Evolutionary conservation across 106 monocot species (phyloP).

Genomic region (Phalaenopsis equestris): DNA sequence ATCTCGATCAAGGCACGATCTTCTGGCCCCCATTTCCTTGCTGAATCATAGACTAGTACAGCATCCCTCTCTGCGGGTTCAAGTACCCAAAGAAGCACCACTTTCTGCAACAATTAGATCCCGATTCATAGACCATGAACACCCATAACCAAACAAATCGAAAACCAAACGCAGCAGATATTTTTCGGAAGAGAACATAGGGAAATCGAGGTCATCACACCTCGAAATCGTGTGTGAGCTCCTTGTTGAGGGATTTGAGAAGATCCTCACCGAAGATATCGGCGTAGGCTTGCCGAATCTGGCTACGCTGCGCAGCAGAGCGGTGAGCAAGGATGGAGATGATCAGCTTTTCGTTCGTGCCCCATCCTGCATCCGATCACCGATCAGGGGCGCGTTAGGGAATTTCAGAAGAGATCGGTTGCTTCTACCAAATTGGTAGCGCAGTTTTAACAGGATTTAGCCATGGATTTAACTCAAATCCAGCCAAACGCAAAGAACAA

Average conservation of each 20-base stretch:
- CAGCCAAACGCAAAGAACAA: no score
- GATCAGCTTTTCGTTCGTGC: conserved; percentile 72
- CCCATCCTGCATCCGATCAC: conserved; percentile 55
- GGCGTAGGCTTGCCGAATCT: conserved; percentile 52
- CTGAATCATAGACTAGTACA: conserved; percentile 51
- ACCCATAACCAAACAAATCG: background rate
- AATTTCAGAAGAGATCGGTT: background rate
- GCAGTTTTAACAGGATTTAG: background rate
- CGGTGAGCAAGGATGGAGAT: conserved; percentile 78
- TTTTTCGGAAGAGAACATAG: background rate
- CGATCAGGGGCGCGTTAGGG: background rate
- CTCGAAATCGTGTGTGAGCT: conserved; percentile 77
- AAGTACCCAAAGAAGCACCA: conserved; percentile 66
- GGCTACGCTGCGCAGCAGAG: conserved; percentile 41
- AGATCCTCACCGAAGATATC: conserved; percentile 63
- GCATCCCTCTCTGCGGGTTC: conserved; percentile 75
- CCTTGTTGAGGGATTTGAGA: conserved; percentile 61
- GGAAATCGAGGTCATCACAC: conserved; percentile 6
- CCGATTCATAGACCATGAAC: background rate
- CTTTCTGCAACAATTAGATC: conserved; percentile 25
- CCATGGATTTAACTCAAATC: no score
- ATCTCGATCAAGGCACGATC: conserved; percentile 56
- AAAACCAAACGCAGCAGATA: background rate
- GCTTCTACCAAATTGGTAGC: background rate
- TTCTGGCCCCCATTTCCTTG: conserved; percentile 36